A percentile compares a stretch with the other conserved stretches of the same genome.
Conservation (phyloP, 2,329 filamentous ascomycete species). For the Hypoxylon sp. region DNA sequence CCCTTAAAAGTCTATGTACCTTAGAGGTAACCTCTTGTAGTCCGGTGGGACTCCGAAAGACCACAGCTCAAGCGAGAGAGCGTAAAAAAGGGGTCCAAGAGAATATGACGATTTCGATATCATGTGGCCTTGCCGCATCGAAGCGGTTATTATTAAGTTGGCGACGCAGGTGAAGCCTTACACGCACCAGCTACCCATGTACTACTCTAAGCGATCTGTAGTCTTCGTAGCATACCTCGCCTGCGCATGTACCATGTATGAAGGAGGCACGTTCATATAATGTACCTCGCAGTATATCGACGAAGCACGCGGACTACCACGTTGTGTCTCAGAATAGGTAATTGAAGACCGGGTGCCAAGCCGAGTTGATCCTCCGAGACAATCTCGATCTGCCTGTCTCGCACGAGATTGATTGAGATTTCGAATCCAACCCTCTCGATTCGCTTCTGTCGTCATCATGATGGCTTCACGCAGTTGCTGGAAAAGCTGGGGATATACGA, state of each 20-base stretch:
- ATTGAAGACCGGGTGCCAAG: conserved; percentile 15
- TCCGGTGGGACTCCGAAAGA: neutral
- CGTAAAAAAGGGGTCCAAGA: conserved; percentile 7
- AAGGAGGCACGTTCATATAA: conserved; percentile 24
- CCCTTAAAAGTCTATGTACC: conserved; percentile 6
- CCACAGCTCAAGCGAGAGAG: neutral
- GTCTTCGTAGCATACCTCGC: conserved; percentile 11
- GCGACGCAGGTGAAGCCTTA: conserved; percentile 4
- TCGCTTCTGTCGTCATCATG: conserved; percentile 40
- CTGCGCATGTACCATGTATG: conserved; percentile 24
- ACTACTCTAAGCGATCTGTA: conserved; percentile 16
- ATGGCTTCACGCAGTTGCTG: conserved; percentile 22
- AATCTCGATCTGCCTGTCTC: conserved; percentile 40
- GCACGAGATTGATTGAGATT: conserved; percentile 43
- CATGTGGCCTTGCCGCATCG: conserved; percentile 10
- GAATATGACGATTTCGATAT: conserved; percentile 7
- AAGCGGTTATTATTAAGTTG: conserved; percentile 12
- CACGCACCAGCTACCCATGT: conserved; percentile 15
- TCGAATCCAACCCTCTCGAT: conserved; percentile 36
- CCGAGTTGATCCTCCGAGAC: conserved; percentile 40
- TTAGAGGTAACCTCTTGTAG: neutral
- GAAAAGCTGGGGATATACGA: conserved; percentile 28
- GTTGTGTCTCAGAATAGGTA: conserved; percentile 42
- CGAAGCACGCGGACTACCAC: conserved; percentile 42
- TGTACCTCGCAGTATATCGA: conserved; percentile 18